These are phyloP conservation scores for Sutorius australiensis DNA, from an alignment of 768 basidiomycete genomes.

Conservation along the genomic window DNA sequence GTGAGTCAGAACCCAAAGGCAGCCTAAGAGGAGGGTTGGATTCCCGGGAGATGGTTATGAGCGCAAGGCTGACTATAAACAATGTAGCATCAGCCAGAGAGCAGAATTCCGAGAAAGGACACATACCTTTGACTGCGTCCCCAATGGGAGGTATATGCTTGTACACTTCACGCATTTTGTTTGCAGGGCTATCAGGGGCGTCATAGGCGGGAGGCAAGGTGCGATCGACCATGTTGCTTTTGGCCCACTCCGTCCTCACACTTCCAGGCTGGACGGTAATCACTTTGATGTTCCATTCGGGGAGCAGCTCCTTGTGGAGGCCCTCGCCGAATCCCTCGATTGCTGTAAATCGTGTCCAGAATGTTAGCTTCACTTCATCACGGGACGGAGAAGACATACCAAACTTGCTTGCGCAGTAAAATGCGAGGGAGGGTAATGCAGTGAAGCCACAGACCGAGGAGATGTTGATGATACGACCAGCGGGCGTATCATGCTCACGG, in stretches of 20 bases:
- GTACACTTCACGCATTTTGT: constrained; percentile 10
- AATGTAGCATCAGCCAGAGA: background rate
- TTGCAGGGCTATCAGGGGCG: constrained; percentile 12
- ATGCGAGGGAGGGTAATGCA: constrained; percentile 15
- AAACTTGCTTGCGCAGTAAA: constrained; percentile 23
- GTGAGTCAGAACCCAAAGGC: constrained; percentile 19
- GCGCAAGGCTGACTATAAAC: constrained; percentile 13
- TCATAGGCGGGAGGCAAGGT: constrained; percentile 16
- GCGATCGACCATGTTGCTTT: constrained; percentile 16
- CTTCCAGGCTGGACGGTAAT: constrained; percentile 20
- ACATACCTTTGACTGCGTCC: constrained; percentile 16
- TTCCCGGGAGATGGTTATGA: constrained; percentile 18
- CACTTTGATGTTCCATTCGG: constrained; percentile 29
- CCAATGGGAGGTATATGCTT: background rate
- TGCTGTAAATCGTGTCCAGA: constrained; percentile 4
- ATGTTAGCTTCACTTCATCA: too few relatives aligned
- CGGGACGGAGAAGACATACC: constrained; percentile 4
- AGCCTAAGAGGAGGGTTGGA: constrained; percentile 20
- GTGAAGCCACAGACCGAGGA: constrained; percentile 22
- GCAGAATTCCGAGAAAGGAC: background rate
- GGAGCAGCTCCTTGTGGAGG: constrained; percentile 19
- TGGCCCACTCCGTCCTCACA: constrained; percentile 19
- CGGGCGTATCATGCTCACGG: constrained; percentile 25
- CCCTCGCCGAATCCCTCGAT: constrained; percentile 27
- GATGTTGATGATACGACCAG: constrained; percentile 24